Evolutionary conservation across 2,329 filamentous ascomycete genomes (phyloP), one percentile per base, ranked within the genome.

Genomic region (Fusarium scirpi): DNA sequence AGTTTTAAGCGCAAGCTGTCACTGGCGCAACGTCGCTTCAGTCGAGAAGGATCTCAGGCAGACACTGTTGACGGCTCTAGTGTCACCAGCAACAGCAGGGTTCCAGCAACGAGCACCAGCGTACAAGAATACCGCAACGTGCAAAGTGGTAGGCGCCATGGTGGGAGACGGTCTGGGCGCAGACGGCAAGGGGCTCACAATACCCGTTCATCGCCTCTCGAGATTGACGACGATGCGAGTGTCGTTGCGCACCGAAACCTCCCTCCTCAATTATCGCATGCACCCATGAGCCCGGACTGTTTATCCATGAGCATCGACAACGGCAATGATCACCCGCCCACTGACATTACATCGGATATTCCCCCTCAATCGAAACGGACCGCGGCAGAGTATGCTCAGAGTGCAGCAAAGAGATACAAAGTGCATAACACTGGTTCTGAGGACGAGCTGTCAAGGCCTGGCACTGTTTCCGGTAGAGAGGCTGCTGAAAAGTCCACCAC

Each of bases 381-480:
- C 27, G 62, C 61, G 55, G n/a, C 32, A 44, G 69, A 58, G 11
- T 53, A 63, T 40, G 18, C 15, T 16, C 54, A 51, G n/a, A 44
- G 44, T 38, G 24, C 27, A 18, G 6, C 62, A 24, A 74, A 73
- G 46, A 58, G 71, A 41, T 55, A 55, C 47, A 69, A 64, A 51
- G 20, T 40, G 30, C 27, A 46, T 3, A 43, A 47, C 16, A 24
- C 6, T 22, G 61, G 49, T 1, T 78, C 74, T 3, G 78, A 78
- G 29, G 79, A 81, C 52, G 78, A 81, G 62, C 69, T 81, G 15
- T 68, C 56, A 29, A 56, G 25, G 5, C 30, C 59, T 7, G 45
- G 40, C 18, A 47, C 43, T 25, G 56, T 52, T 40, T 46, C 27
- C 29, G 49, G 41, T n/a, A 44, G 45, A 32, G 40, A 43, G n/a